Conservation (phyloP, 2,329 filamentous ascomycete genomes). For the Aureobasidium sp. region DNA sequence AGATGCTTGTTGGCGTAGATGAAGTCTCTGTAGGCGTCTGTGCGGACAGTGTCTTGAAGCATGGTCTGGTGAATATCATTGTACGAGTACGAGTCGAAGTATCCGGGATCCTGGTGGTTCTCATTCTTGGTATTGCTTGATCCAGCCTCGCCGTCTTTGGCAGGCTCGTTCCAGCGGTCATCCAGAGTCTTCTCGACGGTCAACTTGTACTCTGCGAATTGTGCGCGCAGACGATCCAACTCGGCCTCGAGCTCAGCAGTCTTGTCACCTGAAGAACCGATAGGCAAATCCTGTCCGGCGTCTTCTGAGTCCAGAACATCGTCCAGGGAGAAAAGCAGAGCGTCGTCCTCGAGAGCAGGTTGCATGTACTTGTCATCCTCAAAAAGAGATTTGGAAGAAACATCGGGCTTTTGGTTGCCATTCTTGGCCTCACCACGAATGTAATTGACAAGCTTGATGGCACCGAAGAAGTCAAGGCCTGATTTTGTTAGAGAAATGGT, state of each 20-base stretch:
- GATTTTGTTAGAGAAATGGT: not conserved
- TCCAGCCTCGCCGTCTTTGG: slow-evolving; percentile 9
- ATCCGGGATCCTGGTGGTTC: slow-evolving; percentile 17
- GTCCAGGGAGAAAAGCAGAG: slow-evolving; percentile 77
- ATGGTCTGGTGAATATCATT: slow-evolving; percentile 85
- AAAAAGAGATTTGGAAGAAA: slow-evolving; percentile 55
- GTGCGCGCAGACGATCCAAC: slow-evolving; percentile 15
- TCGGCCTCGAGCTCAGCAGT: slow-evolving; percentile 16
- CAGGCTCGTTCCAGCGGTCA: slow-evolving; percentile 18
- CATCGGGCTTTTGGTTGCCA: slow-evolving; percentile 37
- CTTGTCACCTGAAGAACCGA: slow-evolving; percentile 11
- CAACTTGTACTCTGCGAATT: slow-evolving; percentile 18
- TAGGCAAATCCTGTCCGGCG: not conserved
- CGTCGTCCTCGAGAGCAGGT: slow-evolving; percentile 81
- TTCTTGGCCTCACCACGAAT: slow-evolving; percentile 33
- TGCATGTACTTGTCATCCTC: slow-evolving; percentile 71
- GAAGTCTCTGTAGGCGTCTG: slow-evolving; percentile 88
- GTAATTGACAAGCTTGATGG: slow-evolving; percentile 41
- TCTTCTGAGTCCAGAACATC: slow-evolving; percentile 37
- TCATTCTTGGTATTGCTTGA: slow-evolving; percentile 12
- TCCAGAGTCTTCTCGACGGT: slow-evolving; percentile 20
- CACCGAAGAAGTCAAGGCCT: slow-evolving; percentile 37
- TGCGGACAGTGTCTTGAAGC: slow-evolving; percentile 83
- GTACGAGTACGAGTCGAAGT: slow-evolving; percentile 21
- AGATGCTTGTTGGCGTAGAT: slow-evolving; percentile 86